Percentiles rank a stretch among this genome's conserved stretches.
phyloP scores from a whole-genome alignment of 805 yeast genomes.

The Lachancea nothofagi region DNA sequence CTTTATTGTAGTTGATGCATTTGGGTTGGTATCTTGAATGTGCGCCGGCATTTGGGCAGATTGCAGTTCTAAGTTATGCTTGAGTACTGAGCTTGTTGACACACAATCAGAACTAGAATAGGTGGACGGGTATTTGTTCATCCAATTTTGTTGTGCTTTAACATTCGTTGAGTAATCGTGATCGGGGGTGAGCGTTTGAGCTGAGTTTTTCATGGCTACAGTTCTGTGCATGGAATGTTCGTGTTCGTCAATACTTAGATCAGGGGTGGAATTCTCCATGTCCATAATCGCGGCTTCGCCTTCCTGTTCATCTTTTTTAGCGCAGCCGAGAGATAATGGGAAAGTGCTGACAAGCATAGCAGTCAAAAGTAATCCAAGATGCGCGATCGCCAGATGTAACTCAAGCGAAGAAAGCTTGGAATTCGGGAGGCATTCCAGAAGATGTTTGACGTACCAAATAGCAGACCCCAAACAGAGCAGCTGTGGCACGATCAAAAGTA shows the following conservation, averaged over 20 bases:
- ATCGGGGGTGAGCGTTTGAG: conserved; percentile 32
- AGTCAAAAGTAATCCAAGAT: conserved; percentile 5
- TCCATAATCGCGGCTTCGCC: no score
- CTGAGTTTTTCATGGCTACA: conserved; percentile 28
- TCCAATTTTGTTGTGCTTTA: conserved; percentile 10
- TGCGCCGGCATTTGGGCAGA: neutral
- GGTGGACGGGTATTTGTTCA: conserved; percentile 12
- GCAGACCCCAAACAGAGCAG: neutral
- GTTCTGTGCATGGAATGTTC: conserved; percentile 13
- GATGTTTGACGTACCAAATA: neutral
- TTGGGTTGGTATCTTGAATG: neutral
- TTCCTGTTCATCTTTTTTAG: conserved; percentile 5
- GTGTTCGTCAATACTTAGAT: neutral
- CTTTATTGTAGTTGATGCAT: neutral
- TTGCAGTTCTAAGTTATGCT: conserved; percentile 13
- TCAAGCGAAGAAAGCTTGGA: neutral
- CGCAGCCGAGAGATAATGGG: neutral
- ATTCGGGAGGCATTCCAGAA: neutral
- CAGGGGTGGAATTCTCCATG: conserved; percentile 7
- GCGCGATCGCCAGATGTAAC: conserved; percentile 4
- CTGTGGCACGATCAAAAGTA: neutral
- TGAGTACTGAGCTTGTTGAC: conserved; percentile 27
- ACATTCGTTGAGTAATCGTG: conserved; percentile 15
- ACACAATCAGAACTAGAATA: conserved; percentile 15
- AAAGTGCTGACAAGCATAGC: conserved; percentile 7